Percentiles rank a stretch among this genome's conserved stretches.
phyloP scores from a whole-genome alignment of 2,329 filamentous ascomycete genomes.

The Aspergillus quadricinctus region DNA sequence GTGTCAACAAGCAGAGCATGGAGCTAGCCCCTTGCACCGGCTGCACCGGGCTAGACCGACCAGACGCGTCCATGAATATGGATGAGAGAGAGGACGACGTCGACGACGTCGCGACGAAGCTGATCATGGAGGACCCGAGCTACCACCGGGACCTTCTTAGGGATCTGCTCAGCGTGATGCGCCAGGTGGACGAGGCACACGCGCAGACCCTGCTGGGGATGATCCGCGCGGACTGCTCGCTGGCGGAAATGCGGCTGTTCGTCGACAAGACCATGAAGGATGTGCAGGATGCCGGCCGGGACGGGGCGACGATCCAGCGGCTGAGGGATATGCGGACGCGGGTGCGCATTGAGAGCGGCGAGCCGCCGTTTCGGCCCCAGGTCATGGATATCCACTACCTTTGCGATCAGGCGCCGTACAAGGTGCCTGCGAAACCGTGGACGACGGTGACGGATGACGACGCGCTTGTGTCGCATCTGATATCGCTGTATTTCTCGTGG shows the following conservation, averaged over 20 bases:
- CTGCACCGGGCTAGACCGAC: background rate
- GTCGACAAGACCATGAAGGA: constrained; percentile 15
- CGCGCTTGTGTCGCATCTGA: constrained; percentile 70
- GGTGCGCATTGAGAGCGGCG: constrained; percentile 17
- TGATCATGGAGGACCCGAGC: constrained; percentile 3
- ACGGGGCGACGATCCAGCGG: constrained; percentile 5
- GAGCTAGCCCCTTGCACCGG: background rate
- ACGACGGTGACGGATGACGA: constrained; percentile 72
- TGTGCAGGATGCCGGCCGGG: constrained; percentile 3
- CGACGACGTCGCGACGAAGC: background rate
- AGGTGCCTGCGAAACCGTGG: constrained; percentile 54
- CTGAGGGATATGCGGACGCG: constrained; percentile 11
- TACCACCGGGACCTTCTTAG: constrained; percentile 26
- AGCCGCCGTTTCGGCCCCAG: constrained; percentile 16
- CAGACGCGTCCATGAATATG: background rate
- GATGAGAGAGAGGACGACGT: background rate
- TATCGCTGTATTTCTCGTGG: constrained; percentile 92
- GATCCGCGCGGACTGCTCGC: constrained; percentile 21
- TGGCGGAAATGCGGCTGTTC: constrained; percentile 23
- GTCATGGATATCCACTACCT: constrained; percentile 26
- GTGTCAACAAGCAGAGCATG: background rate
- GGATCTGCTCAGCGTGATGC: constrained; percentile 24
- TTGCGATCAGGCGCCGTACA: constrained; percentile 19
- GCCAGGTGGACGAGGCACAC: constrained; percentile 15
- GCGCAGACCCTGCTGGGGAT: constrained; percentile 21